Evolutionary conservation across 1,139 yeast genomes (phyloP).

Genomic region (Yamadazyma oceani): DNA sequence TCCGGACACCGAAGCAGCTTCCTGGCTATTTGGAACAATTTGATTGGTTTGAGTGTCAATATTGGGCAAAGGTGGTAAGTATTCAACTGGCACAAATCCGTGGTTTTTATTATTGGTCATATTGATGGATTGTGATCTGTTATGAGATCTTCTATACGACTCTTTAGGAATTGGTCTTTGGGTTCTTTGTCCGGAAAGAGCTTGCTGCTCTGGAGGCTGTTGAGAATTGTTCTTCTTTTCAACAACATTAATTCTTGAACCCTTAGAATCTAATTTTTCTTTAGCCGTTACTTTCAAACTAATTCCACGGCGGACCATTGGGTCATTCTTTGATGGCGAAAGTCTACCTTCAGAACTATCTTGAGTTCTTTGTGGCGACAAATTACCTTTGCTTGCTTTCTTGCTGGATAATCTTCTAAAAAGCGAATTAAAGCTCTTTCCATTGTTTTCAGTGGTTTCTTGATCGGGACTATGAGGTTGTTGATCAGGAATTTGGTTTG

Average conservation of each 20-base stretch:
- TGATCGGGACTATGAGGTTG: constrained; percentile 36
- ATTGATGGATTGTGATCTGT: constrained; percentile 29
- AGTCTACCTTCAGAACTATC: constrained; percentile 5
- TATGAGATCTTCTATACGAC: constrained; percentile 19
- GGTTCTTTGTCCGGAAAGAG: constrained; percentile 16
- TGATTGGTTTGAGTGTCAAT: constrained; percentile 34
- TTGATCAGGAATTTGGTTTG: constrained; percentile 31
- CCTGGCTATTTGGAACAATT: constrained; percentile 15
- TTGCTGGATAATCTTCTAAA: constrained; percentile 42
- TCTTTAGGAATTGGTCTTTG: constrained; percentile 11
- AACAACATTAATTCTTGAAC: constrained; percentile 25
- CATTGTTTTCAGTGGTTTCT: constrained; percentile 35
- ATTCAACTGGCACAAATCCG: constrained; percentile 48
- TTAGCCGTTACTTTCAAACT: constrained; percentile 63
- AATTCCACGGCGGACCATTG: constrained; percentile 60
- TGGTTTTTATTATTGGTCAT: constrained; percentile 31
- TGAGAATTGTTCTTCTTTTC: constrained; percentile 12
- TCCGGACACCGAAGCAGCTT: constrained; percentile 13
- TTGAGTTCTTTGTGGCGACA: constrained; percentile 20
- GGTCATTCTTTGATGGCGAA: constrained; percentile 32
- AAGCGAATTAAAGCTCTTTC: constrained; percentile 37
- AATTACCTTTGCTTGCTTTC: constrained; percentile 21
- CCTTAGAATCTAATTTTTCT: constrained; percentile 38
- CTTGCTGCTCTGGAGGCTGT: constrained; percentile 10
- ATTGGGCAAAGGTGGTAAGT: constrained; percentile 51